Evolutionary conservation across 2,329 filamentous ascomycete genomes (phyloP), one percentile per base, ranked within the genome.

Genomic region (Niveomyces coronatus): DNA sequence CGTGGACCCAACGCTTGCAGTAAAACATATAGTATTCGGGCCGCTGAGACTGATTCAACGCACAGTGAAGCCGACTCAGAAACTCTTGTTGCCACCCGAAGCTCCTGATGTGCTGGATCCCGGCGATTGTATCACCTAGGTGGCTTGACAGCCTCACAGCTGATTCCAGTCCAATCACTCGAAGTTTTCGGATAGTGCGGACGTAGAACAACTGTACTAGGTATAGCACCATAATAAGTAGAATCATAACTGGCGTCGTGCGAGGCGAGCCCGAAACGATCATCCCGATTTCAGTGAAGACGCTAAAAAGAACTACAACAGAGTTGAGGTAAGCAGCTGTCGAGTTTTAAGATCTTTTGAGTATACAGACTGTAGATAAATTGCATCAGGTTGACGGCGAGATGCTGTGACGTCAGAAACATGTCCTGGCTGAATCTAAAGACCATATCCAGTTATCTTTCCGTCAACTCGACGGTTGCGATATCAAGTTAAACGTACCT

Each of bases 131-230:
- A 41, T 66, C 62, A 3, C 63, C 38, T 11, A 65, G 56, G 26
- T 47, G 55, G 0, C 54, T 55, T 16, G 50, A 66, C 0, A 75
- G 54, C 0, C 62, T 64, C 0, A 68, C 60, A 29, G 65, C 65
- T 1, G 68, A 61, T 45, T 76, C 69, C 1, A 76, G 56, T 32
- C 75, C 71, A 17, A 76, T 50, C 10, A 68, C 59, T 24, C 70
- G 65, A 3, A 77, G 53, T 44, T 75, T 72, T 0, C 71, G 63
- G 0, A 70, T 74, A 1, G 71, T 74, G 5, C 64, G 60, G 2
- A 76, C 57, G 23, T 47, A 46, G 26, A 44, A 45, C 5, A 44
- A 39, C 20, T 53, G 49, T 11, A 51, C 14, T 3, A 44, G n/a
- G 30, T 44, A 51, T 3, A 51, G 24, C 4, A 32, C 39, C 10